A percentile compares a stretch with the other conserved stretches of the same genome.
phyloP scores from a whole-genome alignment of 805 yeast genomes.

The Saturnispora besseyi region DNA sequence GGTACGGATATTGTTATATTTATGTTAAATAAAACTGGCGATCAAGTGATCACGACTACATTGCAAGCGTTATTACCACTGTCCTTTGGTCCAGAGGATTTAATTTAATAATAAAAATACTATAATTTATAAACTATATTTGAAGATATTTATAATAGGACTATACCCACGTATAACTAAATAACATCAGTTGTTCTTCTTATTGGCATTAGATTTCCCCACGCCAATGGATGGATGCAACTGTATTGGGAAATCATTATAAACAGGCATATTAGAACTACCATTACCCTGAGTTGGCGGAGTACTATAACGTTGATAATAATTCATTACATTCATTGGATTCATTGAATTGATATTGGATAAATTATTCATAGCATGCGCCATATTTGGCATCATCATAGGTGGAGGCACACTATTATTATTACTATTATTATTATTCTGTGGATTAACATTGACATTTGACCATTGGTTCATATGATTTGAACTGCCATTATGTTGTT shows the following conservation, averaged over 20 bases:
- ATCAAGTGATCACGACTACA: conserved; percentile 34
- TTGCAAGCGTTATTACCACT: conserved; percentile 64
- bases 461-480: conserved; percentile 1
- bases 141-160: neutral
- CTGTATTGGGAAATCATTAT: neutral
- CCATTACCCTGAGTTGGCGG: neutral
- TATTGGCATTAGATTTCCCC: neutral
- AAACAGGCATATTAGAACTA: neutral
- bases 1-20: conserved; percentile 46
- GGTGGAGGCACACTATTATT: neutral
- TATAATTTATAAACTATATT: neutral
- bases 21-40: conserved; percentile 57
- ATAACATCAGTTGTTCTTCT: neutral
- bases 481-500: neutral
- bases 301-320: neutral
- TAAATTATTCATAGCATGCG: neutral
- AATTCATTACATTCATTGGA: neutral
- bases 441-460: neutral
- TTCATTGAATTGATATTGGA: neutral
- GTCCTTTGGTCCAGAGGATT: conserved; percentile 78
- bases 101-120: conserved; percentile 19
- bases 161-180: conserved; percentile 1
- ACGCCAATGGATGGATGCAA: neutral
- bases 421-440: neutral
- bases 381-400: conserved; percentile 1